These are phyloP conservation scores for Parachaetomium inaequale DNA, from an alignment of 495 filamentous ascomycete genomes.

Conservation along the genomic window DNA sequence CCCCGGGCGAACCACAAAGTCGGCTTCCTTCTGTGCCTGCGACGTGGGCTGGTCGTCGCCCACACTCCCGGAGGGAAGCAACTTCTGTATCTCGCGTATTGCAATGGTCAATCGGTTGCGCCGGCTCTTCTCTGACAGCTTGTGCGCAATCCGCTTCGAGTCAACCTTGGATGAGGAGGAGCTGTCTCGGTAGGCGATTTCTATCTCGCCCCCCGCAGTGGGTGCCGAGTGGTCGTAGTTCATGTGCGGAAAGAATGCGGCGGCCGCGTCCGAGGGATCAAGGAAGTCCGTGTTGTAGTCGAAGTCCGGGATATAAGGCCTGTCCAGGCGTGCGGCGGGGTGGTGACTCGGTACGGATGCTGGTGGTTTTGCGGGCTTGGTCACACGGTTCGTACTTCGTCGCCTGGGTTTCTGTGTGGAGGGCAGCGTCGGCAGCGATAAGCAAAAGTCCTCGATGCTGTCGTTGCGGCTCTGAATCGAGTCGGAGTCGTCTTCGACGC, in stretches of 20 bases:
- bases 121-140: slow-evolving; percentile 35
- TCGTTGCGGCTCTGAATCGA: slow-evolving; percentile 23
- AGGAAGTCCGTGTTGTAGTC: slow-evolving; percentile 11
- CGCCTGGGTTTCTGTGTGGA: slow-evolving; percentile 6
- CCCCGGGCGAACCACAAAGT: slow-evolving; percentile 14
- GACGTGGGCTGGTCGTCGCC: neutral
- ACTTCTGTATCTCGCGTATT: slow-evolving; percentile 35
- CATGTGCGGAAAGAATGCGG: slow-evolving; percentile 2
- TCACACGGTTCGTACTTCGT: slow-evolving; percentile 18
- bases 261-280: slow-evolving; percentile 1
- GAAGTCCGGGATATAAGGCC: neutral
- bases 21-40: neutral
- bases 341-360: neutral
- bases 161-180: slow-evolving; percentile 19
- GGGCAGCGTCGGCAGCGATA: slow-evolving; percentile 8
- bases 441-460: slow-evolving; percentile 19
- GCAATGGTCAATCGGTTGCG: slow-evolving; percentile 31
- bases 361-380: slow-evolving; percentile 7
- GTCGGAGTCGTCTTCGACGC: slow-evolving; percentile 30
- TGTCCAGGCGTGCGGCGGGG: neutral
- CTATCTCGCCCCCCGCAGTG: neutral
- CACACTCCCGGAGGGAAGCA: slow-evolving; percentile 21
- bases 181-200: slow-evolving; percentile 15
- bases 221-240: slow-evolving; percentile 1
- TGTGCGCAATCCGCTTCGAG: slow-evolving; percentile 32